Base-by-base conservation (phyloP, 768 basidiomycete genomes). In the Kwoniella sp. region DNA sequence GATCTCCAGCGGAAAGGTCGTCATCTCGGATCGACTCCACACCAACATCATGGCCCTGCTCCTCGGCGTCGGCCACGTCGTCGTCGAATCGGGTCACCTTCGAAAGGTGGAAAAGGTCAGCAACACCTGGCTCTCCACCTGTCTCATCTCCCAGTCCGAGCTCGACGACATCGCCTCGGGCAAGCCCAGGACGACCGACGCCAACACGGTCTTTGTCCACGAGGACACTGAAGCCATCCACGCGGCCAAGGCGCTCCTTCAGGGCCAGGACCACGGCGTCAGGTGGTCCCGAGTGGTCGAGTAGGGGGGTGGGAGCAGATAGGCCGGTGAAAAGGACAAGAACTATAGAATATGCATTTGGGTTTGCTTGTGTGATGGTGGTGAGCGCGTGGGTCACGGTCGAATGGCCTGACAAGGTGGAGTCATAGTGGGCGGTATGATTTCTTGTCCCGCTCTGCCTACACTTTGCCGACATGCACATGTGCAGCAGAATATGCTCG, bases 121-220 rank as follows among this genome's bases (percentile, higher is more conserved):
- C 46, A 29, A 47, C 33, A 47, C 46, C 36, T 47, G 46, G 46
- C 17, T 47, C 9, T 15, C 33, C 12, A 25, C 17, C 22, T 47
- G 46, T 19, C n/a, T 47, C 22, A 28, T 47, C 23, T 22, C 46
- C 20, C 17, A 19, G 15, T 25, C 32, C 22, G 23, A 26, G 44
- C 28, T 46, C 20, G 26, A 33, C n/a, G 44, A 19, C 9, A 46
- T 33, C 44, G 44, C 44, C 26, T 25, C 22, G n/a, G 34, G 34
- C n/a, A 25, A 36, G 26, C 46, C 46, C 4, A 47, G 46, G 23
- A 27, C 23, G 33, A 47, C 46, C 10, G 46, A 47, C 22, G 46
- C 46, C 22, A 47, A 47, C 34, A 47, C 46, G 19, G 34, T 47
- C 14, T 47, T 47, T n/a, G 46, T 47, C 12, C 46, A 47, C 23